Percentiles rank a stretch among this genome's conserved stretches.
Conservation (phyloP, 768 basidiomycete species). For the Leccinellum albellum region DNA sequence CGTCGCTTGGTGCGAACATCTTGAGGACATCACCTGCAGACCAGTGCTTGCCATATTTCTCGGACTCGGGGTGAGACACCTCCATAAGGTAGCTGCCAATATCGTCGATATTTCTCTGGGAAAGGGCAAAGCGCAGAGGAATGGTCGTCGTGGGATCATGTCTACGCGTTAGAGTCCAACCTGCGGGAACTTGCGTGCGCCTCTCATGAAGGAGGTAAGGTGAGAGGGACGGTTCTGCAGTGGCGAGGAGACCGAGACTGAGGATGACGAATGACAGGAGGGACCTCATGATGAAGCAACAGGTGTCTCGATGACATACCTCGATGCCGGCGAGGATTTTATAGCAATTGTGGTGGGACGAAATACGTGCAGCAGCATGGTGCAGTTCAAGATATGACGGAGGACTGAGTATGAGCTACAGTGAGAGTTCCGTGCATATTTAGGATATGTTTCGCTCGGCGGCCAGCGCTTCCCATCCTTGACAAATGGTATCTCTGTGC, state of each 20-base stretch:
- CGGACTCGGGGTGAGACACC: slow-evolving; percentile 32
- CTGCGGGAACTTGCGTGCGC: slow-evolving; percentile 31
- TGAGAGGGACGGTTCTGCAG: slow-evolving; percentile 16
- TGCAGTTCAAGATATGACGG: background rate
- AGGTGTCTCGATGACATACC: background rate
- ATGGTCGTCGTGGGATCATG: slow-evolving; percentile 29
- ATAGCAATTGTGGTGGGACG: slow-evolving; percentile 10
- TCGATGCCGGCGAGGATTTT: slow-evolving; percentile 1
- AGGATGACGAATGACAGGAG: slow-evolving; percentile 15
- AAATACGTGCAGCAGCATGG: slow-evolving; percentile 8
- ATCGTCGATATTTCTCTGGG: slow-evolving; percentile 30
- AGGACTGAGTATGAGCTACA: background rate
- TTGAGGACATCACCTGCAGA: slow-evolving; percentile 22
- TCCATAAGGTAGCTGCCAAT: slow-evolving; percentile 29
- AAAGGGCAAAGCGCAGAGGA: slow-evolving; percentile 31
- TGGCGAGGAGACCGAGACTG: slow-evolving; percentile 15
- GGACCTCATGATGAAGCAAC: slow-evolving; percentile 11
- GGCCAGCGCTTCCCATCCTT: background rate
- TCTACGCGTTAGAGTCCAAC: slow-evolving; percentile 38
- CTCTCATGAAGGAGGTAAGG: slow-evolving; percentile 37
- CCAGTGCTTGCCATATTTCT: slow-evolving; percentile 34
- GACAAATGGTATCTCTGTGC: too few species aligned
- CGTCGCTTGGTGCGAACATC: slow-evolving; percentile 27
- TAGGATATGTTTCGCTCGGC: background rate
- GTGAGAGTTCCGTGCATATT: slow-evolving; percentile 2